Evolutionary conservation across 768 basidiomycete genomes (phyloP), one percentile per base, ranked within the genome.

Genomic region (Suillus brevipes): DNA sequence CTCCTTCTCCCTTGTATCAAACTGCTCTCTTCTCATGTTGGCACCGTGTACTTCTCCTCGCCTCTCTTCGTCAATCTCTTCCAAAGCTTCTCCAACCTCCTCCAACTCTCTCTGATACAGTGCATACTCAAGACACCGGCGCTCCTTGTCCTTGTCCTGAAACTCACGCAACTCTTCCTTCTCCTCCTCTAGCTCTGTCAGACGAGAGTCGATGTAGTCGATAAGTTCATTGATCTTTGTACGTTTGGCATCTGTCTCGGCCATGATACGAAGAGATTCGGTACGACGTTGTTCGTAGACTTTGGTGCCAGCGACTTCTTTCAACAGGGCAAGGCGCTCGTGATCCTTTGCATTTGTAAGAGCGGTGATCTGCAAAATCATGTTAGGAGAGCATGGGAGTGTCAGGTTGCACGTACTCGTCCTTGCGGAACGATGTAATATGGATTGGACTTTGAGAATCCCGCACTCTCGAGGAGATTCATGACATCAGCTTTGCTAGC

Each of bases 361-460:
- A 25, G 93, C 89, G 0, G 97, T 99, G 67, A 99, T 98, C 93
- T 97, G 67, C 2, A 16, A 9, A 9, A 34, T 16, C 56, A 18
- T 12, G 34, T 74, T 61, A 73, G 68, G 59, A 28, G 20, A 58
- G 12, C n/a, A 47, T 28, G 40, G 4, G 37, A 20, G 1, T 28
- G 36, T 10, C 3, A 31, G 12, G 18, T 36, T 42, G 12, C 18
- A 84, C 89, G 77, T 71, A 97, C 96, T 60, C 97, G 82, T 61
- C 97, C 97, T 81, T 99, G 97, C 2, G 97, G 97, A 0, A 99
- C 97, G 69, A 99, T 99, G 72, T 99, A 99, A 75, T 99, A 99
- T 0, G 97, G 97, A 73, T 99, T 99, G n/a, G 91, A 91, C 73
- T 94, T 92, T 79, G 92, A 95, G 81, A 99, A 99, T 1, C 97